phyloP scores from a whole-genome alignment of 169 alveolate species.

The Plasmodium gonderi region DNA sequence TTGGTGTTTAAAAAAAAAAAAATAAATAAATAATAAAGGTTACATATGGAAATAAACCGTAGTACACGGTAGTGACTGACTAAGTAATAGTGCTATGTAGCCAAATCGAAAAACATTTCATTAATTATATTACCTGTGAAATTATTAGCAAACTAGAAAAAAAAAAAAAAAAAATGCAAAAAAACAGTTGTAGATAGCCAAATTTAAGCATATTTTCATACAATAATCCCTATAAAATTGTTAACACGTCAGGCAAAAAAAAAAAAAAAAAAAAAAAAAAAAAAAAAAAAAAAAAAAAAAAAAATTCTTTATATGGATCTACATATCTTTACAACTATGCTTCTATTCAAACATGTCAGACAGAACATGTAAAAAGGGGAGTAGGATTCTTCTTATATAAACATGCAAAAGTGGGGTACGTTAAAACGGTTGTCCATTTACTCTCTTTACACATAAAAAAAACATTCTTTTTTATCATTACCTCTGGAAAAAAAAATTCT shows the following conservation, averaged over 20 bases:
- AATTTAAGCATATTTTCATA: not conserved
- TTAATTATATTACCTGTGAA: not conserved
- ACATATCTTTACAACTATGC: not conserved
- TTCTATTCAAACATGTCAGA: not conserved
- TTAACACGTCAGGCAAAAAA: not conserved
- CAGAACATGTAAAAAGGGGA: not conserved
- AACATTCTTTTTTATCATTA: not conserved
- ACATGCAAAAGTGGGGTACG: not conserved
- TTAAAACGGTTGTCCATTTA: not conserved
- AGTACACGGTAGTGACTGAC: too few relatives aligned
- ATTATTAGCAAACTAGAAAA: conserved; percentile 2
- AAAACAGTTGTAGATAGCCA: conserved; percentile 25
- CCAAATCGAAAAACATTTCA: not conserved
- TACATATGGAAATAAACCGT: too few relatives aligned
- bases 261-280: not conserved
- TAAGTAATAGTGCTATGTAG: not conserved
- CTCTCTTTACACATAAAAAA: not conserved
- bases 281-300: conserved; percentile 1
- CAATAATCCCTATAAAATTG: not conserved
- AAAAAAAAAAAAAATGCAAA: conserved; percentile 3
- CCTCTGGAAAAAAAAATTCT: not conserved
- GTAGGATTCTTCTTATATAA: not conserved
- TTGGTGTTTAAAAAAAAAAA: not conserved
- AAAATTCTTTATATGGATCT: not conserved
- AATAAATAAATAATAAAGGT: not conserved